phyloP scores from a whole-genome alignment of 2,329 filamentous ascomycete genomes.

The Pestalotiopsis sp. region DNA sequence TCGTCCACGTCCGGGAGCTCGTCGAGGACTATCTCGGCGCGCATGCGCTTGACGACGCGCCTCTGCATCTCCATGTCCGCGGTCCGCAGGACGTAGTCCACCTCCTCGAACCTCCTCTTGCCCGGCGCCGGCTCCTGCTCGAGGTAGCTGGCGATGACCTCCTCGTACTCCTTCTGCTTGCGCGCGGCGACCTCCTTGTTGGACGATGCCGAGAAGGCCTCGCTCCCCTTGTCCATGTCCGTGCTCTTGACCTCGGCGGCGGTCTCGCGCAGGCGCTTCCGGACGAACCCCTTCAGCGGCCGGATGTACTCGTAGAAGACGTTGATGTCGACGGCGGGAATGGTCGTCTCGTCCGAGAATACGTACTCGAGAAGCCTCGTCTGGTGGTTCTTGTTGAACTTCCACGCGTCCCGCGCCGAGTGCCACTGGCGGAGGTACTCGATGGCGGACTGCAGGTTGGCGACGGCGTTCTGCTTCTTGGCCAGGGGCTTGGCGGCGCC shows the following conservation, averaged over 20 bases:
- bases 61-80: slow-evolving; percentile 55
- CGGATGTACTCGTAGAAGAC: slow-evolving; percentile 77
- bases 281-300: slow-evolving; percentile 75
- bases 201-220: slow-evolving; percentile 51
- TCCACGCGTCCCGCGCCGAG: slow-evolving; percentile 74
- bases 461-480: slow-evolving; percentile 32
- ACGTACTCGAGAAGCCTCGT: slow-evolving; percentile 82
- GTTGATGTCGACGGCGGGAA: slow-evolving; percentile 71
- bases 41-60: slow-evolving; percentile 64
- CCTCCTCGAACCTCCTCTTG: slow-evolving; percentile 55
- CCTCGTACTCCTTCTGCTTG: slow-evolving; percentile 59
- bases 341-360: slow-evolving; percentile 68
- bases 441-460: slow-evolving; percentile 66
- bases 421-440: slow-evolving; percentile 79
- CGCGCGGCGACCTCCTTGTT: slow-evolving; percentile 48
- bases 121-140: slow-evolving; percentile 35
- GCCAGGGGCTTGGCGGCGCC: slow-evolving; percentile 27
- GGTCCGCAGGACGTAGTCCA: slow-evolving; percentile 51
- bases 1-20: slow-evolving; percentile 55
- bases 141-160: slow-evolving; percentile 54
- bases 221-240: slow-evolving; percentile 53
- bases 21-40: slow-evolving; percentile 59
- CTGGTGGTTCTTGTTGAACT: slow-evolving; percentile 95
- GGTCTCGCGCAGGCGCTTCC: slow-evolving; percentile 68
- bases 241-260: slow-evolving; percentile 64